These are phyloP conservation scores for Phytophthora agathidicida DNA, from an alignment of 352 stramenopile species.

Conservation along the genomic window DNA sequence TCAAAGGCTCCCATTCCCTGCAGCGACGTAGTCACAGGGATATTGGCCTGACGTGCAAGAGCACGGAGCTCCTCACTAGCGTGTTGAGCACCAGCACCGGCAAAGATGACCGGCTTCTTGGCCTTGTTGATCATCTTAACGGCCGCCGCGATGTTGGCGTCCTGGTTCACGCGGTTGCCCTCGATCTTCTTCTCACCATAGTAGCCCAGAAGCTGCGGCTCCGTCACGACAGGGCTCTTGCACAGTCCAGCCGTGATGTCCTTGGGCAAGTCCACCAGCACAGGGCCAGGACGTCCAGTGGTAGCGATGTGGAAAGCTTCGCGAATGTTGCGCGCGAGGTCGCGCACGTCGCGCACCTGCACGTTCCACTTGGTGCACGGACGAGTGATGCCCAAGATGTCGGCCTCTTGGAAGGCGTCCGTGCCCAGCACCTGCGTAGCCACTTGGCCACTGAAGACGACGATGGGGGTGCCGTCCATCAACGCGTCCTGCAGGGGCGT, in stretches of 20 bases:
- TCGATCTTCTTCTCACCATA: conserved; percentile 86
- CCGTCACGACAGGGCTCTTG: conserved; percentile 70
- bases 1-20: conserved; percentile 95
- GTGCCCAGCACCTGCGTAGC: conserved; percentile 91
- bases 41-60: conserved; percentile 93
- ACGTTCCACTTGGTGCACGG: conserved; percentile 97
- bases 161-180: conserved; percentile 83
- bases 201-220: conserved; percentile 84
- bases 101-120: conserved; percentile 96
- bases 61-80: conserved; percentile 89
- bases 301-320: conserved; percentile 96
- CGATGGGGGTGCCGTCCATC: conserved; percentile 95
- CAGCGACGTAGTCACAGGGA: conserved; percentile 95
- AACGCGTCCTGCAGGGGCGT: conserved; percentile 94
- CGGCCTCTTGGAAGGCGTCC: conserved; percentile 94
- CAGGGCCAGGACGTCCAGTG: conserved; percentile 92
- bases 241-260: conserved; percentile 91
- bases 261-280: conserved; percentile 96
- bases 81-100: conserved; percentile 91
- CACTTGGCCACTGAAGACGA: conserved; percentile 95
- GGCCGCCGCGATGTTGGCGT: conserved; percentile 70
- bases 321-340: conserved; percentile 94
- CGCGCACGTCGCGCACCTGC: conserved; percentile 95
- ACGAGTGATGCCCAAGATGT: conserved; percentile 85
- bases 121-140: conserved; percentile 93